Percentiles rank a stretch among this genome's conserved stretches.
Evolutionary conservation across 208 protist species (phyloP).

Genomic region (Trypanosoma scelopori): DNA sequence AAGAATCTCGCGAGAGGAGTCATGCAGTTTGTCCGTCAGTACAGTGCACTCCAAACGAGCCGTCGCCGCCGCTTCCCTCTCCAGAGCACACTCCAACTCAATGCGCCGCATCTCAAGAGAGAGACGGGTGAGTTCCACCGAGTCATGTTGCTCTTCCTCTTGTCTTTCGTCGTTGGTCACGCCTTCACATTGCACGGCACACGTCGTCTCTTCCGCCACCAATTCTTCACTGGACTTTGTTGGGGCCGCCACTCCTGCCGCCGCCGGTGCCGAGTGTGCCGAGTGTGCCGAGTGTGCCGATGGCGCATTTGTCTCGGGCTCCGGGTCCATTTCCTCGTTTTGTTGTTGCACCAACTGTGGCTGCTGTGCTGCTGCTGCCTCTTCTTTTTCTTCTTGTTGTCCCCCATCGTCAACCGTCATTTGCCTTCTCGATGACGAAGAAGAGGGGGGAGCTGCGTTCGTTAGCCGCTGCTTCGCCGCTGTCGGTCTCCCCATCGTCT

Average conservation of each 20-base stretch:
- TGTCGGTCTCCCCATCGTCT: not conserved
- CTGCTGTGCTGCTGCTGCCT: not conserved
- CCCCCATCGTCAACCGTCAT: not conserved
- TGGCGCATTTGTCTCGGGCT: no score
- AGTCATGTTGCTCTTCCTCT: not conserved
- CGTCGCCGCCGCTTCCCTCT: not conserved
- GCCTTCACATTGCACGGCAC: no score
- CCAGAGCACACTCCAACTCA: not conserved
- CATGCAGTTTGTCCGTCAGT: not conserved
- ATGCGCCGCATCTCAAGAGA: not conserved
- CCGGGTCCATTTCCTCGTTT: not conserved
- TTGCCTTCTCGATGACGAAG: no score
- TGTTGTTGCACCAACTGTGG: not conserved
- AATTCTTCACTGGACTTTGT: no score
- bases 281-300: no score
- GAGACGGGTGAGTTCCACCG: not conserved
- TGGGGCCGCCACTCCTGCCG: no score
- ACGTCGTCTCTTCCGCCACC: no score
- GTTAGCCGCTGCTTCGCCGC: not conserved
- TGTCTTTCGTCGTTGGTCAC: not conserved
- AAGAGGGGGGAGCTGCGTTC: not conserved
- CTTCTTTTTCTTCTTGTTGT: not conserved
- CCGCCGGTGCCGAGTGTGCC: no score
- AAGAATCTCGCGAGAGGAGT: conserved; percentile 2
- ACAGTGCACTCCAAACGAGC: not conserved